These are phyloP conservation scores for Leucocoprinus birnbaumii DNA, from an alignment of 768 basidiomycete species.

Conservation along the genomic window DNA sequence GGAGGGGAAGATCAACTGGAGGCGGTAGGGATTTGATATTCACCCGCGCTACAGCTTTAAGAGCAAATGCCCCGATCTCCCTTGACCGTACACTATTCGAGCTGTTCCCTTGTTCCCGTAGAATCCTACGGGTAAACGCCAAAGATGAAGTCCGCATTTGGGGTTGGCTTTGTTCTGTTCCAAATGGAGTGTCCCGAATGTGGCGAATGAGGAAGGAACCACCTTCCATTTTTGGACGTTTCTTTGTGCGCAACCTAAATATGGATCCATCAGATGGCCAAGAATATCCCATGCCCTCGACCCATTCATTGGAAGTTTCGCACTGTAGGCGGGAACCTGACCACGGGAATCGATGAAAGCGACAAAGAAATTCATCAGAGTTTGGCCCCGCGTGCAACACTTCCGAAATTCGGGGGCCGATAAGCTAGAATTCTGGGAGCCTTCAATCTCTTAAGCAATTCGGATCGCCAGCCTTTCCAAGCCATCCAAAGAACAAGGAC, in stretches of 20 bases:
- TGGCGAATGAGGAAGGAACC: conserved; percentile 1
- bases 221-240: conserved; percentile 27
- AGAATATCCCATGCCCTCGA: conserved; percentile 1
- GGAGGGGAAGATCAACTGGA: conserved; percentile 28
- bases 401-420: neutral
- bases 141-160: conserved; percentile 17
- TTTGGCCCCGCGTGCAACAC: neutral
- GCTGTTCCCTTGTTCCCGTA: conserved; percentile 38
- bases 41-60: conserved; percentile 27
- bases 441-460: neutral
- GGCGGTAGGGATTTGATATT: conserved; percentile 18
- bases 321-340: neutral
- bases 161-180: conserved; percentile 22
- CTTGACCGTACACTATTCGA: conserved; percentile 37
- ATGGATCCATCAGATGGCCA: neutral
- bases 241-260: conserved; percentile 26
- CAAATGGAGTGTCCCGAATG: neutral
- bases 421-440: neutral
- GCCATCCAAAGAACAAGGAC: neutral
- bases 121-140: conserved; percentile 13
- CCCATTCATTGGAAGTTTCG: conserved; percentile 15
- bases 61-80: conserved; percentile 30
- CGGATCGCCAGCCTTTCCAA: neutral
- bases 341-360: neutral
- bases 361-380: conserved; percentile 2